Evolutionary conservation across 106 monocot genomes (phyloP), one percentile per base, ranked within the genome.

Genomic region (Ottelia alismoides): DNA sequence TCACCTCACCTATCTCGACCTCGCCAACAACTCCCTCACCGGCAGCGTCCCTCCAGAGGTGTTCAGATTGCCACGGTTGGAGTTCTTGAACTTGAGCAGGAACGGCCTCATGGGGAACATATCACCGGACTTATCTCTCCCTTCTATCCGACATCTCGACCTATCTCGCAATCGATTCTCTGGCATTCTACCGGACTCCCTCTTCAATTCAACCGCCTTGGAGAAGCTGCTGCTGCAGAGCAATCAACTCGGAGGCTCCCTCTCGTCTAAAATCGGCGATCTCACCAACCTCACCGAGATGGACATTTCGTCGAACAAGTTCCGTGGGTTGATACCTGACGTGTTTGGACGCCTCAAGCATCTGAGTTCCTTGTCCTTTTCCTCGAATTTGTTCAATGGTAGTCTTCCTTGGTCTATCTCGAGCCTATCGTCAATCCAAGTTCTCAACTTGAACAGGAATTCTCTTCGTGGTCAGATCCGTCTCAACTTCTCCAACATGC

Each of bases 371-470:
- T n/a, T 56, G 18, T 56, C 55, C 9, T 12, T 19, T 31, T n/a
- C 28, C 2, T 30, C 55, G n/a, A 56, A 30, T 31, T 17, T 2
- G n/a, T 56, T 56, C 16, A 3, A 27, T 31, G 55, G 55, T 31
- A 17, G 2, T 27, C 26, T 53, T 0, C 53, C 53, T n/a, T 9
- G 14, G 9, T 53, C 53, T 2, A 6, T 53, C 9, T 53, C 53
- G 24, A 53, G 9, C 25, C 26, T 53, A 25, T 27, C 22, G 9
- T 5, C 24, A 19, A 53, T 53, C 26, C 14, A 26, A 2, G 22
- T 56, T 19, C 55, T 56, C 7, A 30, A 28, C 24, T 23, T 56
- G 30, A 56, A 19, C 2, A 31, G 31, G 17, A 56, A 56, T 31
- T 56, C 55, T 0, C 6, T 56, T 5, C 11, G 30, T 31, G 55